Evolutionary conservation across 345 rosid species (phyloP), one percentile per base, ranked within the genome.

Genomic region (Eucalyptus marginata): DNA sequence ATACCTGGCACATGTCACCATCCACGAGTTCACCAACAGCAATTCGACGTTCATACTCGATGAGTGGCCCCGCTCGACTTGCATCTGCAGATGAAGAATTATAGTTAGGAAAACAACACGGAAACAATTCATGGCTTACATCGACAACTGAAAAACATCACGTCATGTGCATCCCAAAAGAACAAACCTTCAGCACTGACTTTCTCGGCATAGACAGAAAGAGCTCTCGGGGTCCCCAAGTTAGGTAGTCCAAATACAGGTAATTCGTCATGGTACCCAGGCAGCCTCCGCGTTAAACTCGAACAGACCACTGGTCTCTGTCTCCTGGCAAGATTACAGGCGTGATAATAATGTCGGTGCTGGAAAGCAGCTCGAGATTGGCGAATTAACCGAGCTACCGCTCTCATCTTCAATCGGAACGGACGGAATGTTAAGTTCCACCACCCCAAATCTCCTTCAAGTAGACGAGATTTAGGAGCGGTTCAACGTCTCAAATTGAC

Each of bases 1-100:
- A 44, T 91, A 98, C 99, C 96, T 97, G 99, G 91, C 97, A 96
- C 71, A 87, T 87, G 91, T 98, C 99, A 86, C 99, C 99, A 92
- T 96, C 99, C 90, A 94, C 85, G 62, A 98, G 99, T 49, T 98
- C 99, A 84, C 99, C 95, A 3, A 92, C 93, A 68, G 92, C 94
- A 89, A 97, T 95, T 91, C 99, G 92, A 91, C 96, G 93, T 86
- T 96, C 96, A 89, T 98, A 98, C 95, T 97, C 99, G 68, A 96
- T 95, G 44, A 95, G 94, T 3, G 99, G 99, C 54, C 99, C 99
- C 51, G 91, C 96, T 91, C 89, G 91, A 47, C 84, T 92, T 88
- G 81, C 91, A 87, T 95, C 99, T 96, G 93, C 91, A 88, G 87
- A 68, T 84, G 88, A 89, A 92, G 80, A 86, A 66, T 31, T 49